Evolutionary conservation across 1,284 basidiomycete genomes (phyloP), one percentile per base, ranked within the genome.

Genomic region (Paramarasmius palmivorus): DNA sequence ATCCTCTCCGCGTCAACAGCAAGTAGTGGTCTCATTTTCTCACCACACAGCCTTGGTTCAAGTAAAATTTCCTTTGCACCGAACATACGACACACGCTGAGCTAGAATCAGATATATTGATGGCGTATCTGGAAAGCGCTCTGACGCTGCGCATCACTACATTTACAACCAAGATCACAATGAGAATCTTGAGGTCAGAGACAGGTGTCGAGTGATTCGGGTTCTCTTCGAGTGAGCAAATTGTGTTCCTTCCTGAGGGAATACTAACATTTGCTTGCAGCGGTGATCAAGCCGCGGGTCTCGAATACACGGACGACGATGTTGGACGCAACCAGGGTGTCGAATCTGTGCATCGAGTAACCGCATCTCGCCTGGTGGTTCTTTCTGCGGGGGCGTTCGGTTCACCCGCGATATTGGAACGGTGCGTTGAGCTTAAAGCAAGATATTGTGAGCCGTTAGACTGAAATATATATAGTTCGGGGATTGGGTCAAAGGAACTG

Each of bases 111-210:
- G 82, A 59, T 86, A 80, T 65, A 72, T 85, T 15, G 73, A 82
- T 54, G 63, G 59, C 0, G 59, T 68, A 23, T 82, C 76, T 0
- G 86, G 86, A 26, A 75, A 61, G 45, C 79, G 85, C 9, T 85
- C 78, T 0, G 84, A 87, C 59, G 63, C 77, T 3, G 75, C 86
- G 1, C 82, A 85, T 57, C 55, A 75, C 57, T 84, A 79, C 56
- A 66, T 87, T 14, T 87, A 86, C 60, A 78, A 78, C 36, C 74
- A 81, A 49, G 56, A 63, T 1, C 58, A 65, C 17, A 74, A 74
- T 50, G 66, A 69, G 22, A 81, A 79, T 47, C 53, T 83, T 8
- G 62, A 63, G 4, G 68, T 83, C n/a, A 26, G 72, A 3, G 65
- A 63, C 8, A 68, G 70, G 6, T 73, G 70, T 45, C 69, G 73